Percentiles rank a stretch among this genome's conserved stretches.
phyloP scores from a whole-genome alignment of 192 early-diverging fungal genomes.

The Pecoramyces ruminantium region DNA sequence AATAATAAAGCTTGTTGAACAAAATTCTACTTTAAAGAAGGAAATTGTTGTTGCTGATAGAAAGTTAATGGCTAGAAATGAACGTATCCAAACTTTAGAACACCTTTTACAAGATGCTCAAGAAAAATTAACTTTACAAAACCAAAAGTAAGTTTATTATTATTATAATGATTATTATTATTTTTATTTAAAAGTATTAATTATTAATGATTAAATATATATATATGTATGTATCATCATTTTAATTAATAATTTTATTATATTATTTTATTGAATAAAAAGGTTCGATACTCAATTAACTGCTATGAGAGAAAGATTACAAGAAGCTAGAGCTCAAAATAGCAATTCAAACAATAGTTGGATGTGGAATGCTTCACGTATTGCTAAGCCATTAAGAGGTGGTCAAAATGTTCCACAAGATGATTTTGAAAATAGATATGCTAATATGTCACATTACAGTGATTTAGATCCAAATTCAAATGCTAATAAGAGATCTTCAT shows the following conservation, averaged over 20 bases:
- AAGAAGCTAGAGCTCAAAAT: constrained; percentile 42
- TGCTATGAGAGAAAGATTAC: constrained; percentile 56
- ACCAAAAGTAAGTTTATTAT: constrained; percentile 29
- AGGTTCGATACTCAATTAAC: constrained; percentile 75
- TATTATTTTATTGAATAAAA: constrained; percentile 6
- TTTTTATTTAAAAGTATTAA: no score
- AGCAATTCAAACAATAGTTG: background rate
- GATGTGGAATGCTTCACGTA: constrained; percentile 1
- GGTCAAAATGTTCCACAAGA: background rate
- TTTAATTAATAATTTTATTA: no score
- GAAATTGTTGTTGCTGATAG: constrained; percentile 75
- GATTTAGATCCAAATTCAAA: constrained; percentile 2
- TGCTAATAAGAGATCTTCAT: constrained; percentile 21
- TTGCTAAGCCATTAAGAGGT: constrained; percentile 2
- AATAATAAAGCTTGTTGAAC: constrained; percentile 79
- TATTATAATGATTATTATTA: constrained; percentile 2
- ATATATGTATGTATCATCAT: no score
- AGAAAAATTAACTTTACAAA: constrained; percentile 58
- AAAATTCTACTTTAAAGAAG: constrained; percentile 93
- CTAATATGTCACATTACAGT: background rate
- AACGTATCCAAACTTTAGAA: constrained; percentile 86
- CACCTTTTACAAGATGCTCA: constrained; percentile 63
- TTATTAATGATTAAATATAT: no score
- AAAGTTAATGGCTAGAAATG: constrained; percentile 78
- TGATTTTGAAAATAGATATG: background rate